Evolutionary conservation across 192 early-diverging fungal species (phyloP).

Genomic region (Lobosporangium transversale): DNA sequence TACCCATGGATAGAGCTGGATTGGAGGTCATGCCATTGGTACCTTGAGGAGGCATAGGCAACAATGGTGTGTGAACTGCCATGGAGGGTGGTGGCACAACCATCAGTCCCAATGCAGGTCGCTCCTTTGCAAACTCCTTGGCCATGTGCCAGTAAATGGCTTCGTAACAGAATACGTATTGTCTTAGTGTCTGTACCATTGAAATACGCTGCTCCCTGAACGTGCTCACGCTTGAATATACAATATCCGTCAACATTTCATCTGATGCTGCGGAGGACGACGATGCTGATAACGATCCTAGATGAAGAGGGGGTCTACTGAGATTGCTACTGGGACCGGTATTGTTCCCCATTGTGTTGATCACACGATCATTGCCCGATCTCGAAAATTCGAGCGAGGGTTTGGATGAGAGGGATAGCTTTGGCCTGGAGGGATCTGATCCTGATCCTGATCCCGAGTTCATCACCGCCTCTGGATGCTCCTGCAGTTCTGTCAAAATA

Average conservation of each 20-base stretch:
- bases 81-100: constrained; percentile 24
- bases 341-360: constrained; percentile 28
- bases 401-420: constrained; percentile 13
- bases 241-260: constrained; percentile 59
- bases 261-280: constrained; percentile 1
- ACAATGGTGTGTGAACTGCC: constrained; percentile 40
- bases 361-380: constrained; percentile 57
- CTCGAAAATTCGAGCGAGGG: constrained; percentile 53
- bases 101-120: constrained; percentile 20
- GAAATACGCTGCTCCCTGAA: constrained; percentile 82
- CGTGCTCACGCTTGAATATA: constrained; percentile 67
- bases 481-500: constrained; percentile 35
- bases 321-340: neutral
- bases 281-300: neutral
- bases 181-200: constrained; percentile 85
- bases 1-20: constrained; percentile 18
- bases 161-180: constrained; percentile 89
- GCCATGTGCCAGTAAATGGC: constrained; percentile 68
- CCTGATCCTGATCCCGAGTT: constrained; percentile 77
- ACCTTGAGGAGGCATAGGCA: constrained; percentile 23
- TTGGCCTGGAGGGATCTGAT: constrained; percentile 58
- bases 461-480: constrained; percentile 7
- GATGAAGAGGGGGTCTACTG: neutral
- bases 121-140: constrained; percentile 28
- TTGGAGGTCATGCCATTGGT: constrained; percentile 13